Evolutionary conservation across 768 basidiomycete species (phyloP).

Genomic region (Lentinula sp.): DNA sequence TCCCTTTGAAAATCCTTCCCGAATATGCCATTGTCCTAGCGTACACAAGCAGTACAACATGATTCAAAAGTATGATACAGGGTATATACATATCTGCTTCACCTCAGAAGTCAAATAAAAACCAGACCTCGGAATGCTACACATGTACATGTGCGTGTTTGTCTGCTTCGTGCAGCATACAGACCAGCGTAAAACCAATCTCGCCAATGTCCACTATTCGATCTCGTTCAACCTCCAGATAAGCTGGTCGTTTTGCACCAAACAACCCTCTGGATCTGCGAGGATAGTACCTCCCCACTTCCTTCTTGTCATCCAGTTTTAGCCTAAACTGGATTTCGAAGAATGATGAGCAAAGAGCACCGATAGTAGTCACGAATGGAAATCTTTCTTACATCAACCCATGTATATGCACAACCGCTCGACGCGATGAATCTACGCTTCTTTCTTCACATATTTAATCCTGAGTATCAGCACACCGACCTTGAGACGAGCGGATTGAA

Average conservation of each 20-base stretch:
- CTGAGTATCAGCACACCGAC: neutral
- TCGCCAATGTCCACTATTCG: neutral
- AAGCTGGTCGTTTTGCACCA: neutral
- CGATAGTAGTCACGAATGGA: neutral
- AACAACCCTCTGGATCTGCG: neutral
- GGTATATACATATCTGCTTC: neutral
- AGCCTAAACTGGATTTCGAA: neutral
- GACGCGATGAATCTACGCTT: neutral
- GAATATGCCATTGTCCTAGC: neutral
- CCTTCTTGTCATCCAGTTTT: neutral
- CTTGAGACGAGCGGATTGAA: neutral
- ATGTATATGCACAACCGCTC: constrained; percentile 3
- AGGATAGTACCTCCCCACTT: neutral
- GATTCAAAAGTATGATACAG: neutral
- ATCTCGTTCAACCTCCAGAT: neutral
- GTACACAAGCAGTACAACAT: neutral
- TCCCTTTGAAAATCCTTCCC: neutral
- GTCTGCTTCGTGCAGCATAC: neutral
- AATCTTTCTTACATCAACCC: neutral
- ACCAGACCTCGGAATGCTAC: neutral
- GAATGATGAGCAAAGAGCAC: neutral
- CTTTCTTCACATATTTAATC: neutral
- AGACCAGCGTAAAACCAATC: neutral
- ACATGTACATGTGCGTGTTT: constrained; percentile 2
- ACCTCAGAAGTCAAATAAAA: neutral